Base-by-base conservation (phyloP, 768 basidiomycete species). In the Udeniomyces megalosporus region DNA sequence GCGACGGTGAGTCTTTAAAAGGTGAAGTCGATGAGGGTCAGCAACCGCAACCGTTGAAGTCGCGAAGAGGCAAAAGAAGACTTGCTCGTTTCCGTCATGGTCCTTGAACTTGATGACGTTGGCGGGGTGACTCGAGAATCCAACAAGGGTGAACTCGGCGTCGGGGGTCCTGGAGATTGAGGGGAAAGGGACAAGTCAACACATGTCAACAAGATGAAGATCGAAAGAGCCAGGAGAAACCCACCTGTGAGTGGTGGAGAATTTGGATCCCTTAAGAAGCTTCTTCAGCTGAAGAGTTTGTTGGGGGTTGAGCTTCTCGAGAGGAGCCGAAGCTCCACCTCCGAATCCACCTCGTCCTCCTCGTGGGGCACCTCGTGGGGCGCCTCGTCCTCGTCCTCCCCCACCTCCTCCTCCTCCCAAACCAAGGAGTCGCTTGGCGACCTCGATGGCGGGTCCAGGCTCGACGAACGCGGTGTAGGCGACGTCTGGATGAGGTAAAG, bases 401-500 rank as follows among this genome's bases (percentile, higher is more conserved):
- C 54, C 61, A 28, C 44, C 44, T 26, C 67, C 58, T 6, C 59
- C 63, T 11, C 69, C 68, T 5, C 53, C 61, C 2, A 62, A 49
- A 32, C 58, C 51, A 24, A 74, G 65, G 52, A 74, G 66, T 35
- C 70, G 70, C 26, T 54, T 54, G 35, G 73, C 70, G 22, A 74
- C 70, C 29, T 72, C 67, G 48, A 71, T 57, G 14, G 69, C 61
- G 4, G 72, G 71, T 35, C 73, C 73, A 31, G 68, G 56, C 15
- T 69, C 62, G 31, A 72, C 61, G 66, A 74, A 74, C 1, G 72
- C 72, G 3, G 71, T 71, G 65, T 69, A 73, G 5, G 69, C 72
- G 8, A 71, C 66, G 56, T 74, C 70, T 58, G 31, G n/a, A n/a
- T 34, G 31, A 42, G 38, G 17, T 8, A 42, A 42, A 17, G 17